Evolutionary conservation across 2,329 filamentous ascomycete genomes (phyloP).

Genomic region (Colletotrichum navitas): DNA sequence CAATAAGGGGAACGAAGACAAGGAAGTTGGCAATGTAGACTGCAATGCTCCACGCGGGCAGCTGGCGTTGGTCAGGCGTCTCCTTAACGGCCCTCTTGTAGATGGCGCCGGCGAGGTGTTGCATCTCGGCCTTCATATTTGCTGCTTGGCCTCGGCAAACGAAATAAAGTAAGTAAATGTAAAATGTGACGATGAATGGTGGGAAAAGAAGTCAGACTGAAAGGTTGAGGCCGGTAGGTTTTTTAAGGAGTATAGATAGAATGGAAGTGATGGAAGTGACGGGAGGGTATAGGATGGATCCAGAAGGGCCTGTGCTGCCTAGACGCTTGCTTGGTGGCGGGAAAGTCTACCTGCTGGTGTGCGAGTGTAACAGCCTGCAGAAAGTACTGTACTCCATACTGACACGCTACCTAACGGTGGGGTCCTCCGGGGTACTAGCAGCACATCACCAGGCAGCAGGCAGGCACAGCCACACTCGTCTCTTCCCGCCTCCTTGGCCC

Average conservation of each 20-base stretch:
- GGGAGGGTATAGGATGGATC: background rate
- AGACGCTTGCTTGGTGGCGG: background rate
- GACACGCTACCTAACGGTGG: background rate
- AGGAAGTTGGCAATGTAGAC: conserved; percentile 57
- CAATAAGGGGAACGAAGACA: conserved; percentile 59
- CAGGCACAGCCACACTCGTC: conserved; percentile 35
- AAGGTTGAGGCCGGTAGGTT: conserved; percentile 4
- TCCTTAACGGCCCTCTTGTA: conserved; percentile 53
- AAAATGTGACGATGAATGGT: conserved; percentile 10
- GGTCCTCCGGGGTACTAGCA: conserved; percentile 8
- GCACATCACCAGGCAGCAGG: conserved; percentile 35
- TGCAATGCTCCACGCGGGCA: conserved; percentile 56
- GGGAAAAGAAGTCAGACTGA: background rate
- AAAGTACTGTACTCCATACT: conserved; percentile 22
- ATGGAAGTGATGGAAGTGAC: conserved; percentile 2
- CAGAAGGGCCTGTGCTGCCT: conserved; percentile 8
- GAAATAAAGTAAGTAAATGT: background rate
- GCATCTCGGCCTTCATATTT: conserved; percentile 10
- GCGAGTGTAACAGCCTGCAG: background rate
- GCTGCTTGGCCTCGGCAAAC: background rate
- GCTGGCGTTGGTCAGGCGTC: conserved; percentile 46
- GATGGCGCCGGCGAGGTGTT: conserved; percentile 28
- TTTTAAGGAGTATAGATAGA: background rate
- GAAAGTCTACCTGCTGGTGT: background rate
- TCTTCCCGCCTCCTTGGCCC: background rate